A percentile compares a stretch with the other conserved stretches of the same genome.
phyloP scores from a whole-genome alignment of 208 protist species.

The Endotrypanum monterogeii region DNA sequence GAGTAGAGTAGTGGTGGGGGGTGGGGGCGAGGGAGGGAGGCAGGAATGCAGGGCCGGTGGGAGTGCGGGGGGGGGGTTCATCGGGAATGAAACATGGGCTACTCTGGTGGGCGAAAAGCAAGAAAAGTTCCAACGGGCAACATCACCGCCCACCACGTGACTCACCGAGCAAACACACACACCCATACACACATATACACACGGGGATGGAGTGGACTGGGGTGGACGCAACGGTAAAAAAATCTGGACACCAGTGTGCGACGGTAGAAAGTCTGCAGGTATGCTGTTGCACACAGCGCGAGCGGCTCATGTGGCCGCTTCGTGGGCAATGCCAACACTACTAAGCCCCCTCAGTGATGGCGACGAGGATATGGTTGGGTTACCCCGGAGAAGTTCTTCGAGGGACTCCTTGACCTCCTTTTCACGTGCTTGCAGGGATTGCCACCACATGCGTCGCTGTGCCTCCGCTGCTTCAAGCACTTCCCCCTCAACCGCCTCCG shows the following conservation, averaged over 20 bases:
- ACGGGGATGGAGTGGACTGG: neutral
- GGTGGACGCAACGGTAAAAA: neutral
- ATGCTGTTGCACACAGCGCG: slow-evolving; percentile 26
- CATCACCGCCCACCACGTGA: neutral
- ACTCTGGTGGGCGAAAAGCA: neutral
- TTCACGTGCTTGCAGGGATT: slow-evolving; percentile 23
- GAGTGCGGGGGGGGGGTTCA: neutral
- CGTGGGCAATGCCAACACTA: neutral
- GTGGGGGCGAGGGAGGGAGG: neutral
- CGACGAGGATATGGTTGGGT: neutral
- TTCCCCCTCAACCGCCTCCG: neutral
- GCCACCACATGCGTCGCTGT: slow-evolving; percentile 12
- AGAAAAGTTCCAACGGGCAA: neutral
- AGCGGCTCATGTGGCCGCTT: neutral
- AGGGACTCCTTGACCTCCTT: slow-evolving; percentile 27
- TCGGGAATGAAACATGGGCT: neutral
- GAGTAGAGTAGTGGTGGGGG: neutral
- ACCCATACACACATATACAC: neutral
- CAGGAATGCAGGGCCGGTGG: neutral
- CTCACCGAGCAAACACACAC: neutral
- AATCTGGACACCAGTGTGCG: too few relatives aligned
- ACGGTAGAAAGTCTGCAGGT: neutral
- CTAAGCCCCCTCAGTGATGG: slow-evolving; percentile 5
- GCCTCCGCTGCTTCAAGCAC: neutral
- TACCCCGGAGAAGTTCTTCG: slow-evolving; percentile 13